A percentile compares a stretch with the other conserved stretches of the same genome.
These are phyloP conservation scores for Priceomyces medius DNA, from an alignment of 805 yeast species.

Conservation along the genomic window DNA sequence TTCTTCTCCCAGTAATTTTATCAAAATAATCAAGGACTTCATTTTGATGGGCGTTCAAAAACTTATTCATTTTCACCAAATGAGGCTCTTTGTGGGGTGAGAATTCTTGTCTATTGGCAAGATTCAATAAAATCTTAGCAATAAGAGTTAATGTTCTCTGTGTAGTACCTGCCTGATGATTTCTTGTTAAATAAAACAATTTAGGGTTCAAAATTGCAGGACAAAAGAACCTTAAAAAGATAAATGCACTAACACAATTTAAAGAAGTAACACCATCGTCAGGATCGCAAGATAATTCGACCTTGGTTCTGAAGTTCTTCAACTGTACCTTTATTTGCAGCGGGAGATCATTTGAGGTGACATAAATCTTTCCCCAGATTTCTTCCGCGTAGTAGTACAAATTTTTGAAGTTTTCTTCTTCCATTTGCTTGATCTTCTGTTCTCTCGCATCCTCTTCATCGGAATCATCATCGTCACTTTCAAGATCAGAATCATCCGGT, in stretches of 20 bases:
- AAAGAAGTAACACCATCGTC: slow-evolving; percentile 53
- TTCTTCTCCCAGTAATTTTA: slow-evolving; percentile 64
- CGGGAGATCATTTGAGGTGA: slow-evolving; percentile 75
- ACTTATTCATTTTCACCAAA: slow-evolving; percentile 65
- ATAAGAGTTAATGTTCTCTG: slow-evolving; percentile 79
- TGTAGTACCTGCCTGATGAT: slow-evolving; percentile 67
- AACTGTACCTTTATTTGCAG: slow-evolving; percentile 61
- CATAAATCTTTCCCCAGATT: slow-evolving; percentile 65
- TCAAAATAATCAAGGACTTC: slow-evolving; percentile 71
- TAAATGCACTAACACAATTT: slow-evolving; percentile 78
- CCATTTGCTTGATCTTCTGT: slow-evolving; percentile 30
- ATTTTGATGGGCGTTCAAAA: slow-evolving; percentile 54
- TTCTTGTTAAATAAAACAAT: slow-evolving; percentile 66
- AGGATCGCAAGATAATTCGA: slow-evolving; percentile 62
- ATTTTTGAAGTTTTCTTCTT: slow-evolving; percentile 48
- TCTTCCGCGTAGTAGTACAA: slow-evolving; percentile 51
- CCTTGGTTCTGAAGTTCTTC: slow-evolving; percentile 58
- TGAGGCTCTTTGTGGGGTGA: slow-evolving; percentile 82
- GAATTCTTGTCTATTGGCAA: slow-evolving; percentile 74
- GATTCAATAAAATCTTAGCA: slow-evolving; percentile 74
- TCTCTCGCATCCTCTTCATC: slow-evolving; percentile 35
- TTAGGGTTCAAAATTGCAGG: slow-evolving; percentile 93
- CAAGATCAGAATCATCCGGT: slow-evolving; percentile 19
- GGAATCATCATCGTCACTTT: slow-evolving; percentile 17
- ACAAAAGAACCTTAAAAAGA: slow-evolving; percentile 62